phyloP scores from a whole-genome alignment of 306 rosid species.

The Medicago arabica region DNA sequence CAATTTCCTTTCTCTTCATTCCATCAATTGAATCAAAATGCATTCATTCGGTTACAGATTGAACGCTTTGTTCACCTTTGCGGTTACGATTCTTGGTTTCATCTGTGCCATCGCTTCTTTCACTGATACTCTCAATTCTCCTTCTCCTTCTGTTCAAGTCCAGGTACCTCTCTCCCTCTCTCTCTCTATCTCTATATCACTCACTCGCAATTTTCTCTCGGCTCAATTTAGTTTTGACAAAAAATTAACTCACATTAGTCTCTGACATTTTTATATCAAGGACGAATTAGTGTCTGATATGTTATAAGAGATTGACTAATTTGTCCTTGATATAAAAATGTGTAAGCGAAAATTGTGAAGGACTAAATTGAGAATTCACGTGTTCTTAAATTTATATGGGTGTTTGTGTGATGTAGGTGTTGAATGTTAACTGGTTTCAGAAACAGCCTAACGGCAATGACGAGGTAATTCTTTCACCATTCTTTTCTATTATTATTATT shows the following conservation, averaged over 20 bases:
- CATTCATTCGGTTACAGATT: constrained; percentile 85
- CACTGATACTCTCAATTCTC: constrained; percentile 69
- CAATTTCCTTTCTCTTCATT: not conserved
- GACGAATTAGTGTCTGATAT: too few species aligned
- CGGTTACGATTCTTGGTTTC: constrained; percentile 73
- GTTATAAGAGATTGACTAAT: too few species aligned
- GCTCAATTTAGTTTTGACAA: too few species aligned
- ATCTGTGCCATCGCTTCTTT: constrained; percentile 78
- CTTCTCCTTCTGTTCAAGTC: constrained; percentile 67
- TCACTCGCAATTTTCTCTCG: constrained; percentile 40
- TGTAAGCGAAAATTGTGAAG: too few species aligned
- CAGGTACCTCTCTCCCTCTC: constrained; percentile 54
- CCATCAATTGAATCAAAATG: constrained; percentile 49
- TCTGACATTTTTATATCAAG: too few species aligned
- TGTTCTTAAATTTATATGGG: not conserved
- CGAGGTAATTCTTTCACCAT: constrained; percentile 58
- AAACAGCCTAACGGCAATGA: constrained; percentile 75
- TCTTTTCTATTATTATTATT: too few species aligned
- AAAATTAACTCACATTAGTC: too few species aligned
- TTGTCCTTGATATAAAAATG: too few species aligned
- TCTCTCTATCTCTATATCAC: not conserved
- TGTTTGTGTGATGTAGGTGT: constrained; percentile 47
- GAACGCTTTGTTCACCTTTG: constrained; percentile 80
- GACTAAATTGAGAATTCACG: too few species aligned
- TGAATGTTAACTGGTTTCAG: constrained; percentile 78